Evolutionary conservation across 495 filamentous ascomycete species (phyloP), one percentile per base, ranked within the genome.

Genomic region (Penicillium cinerascens): DNA sequence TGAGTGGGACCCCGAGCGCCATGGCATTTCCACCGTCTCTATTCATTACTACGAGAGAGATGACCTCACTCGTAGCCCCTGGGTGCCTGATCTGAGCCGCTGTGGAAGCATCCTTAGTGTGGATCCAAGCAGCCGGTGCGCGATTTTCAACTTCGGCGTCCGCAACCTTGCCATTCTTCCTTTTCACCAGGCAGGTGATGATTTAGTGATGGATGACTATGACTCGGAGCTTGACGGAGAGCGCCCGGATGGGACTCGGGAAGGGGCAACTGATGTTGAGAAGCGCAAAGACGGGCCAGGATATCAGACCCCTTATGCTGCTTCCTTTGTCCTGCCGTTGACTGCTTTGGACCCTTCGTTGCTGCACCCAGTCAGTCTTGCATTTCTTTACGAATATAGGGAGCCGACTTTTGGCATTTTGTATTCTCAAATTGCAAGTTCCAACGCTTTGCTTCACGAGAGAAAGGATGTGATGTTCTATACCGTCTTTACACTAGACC

Each of bases 31-130:
- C 23, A 99, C 93, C 13, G 82, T 92, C 50, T 96, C 91, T 23
- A 91, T 99, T 58, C 93, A 99, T 73, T 96, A 92, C 73, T 99
- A 97, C 66, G 93, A 99, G 66, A 83, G 91, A 65, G 92, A 97
- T 62, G 91, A 96, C 60, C 74, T 91, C 53, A 80, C 81, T 50
- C 79, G 82, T 26, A 86, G 78, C 59, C 91, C 85, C 17, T 97
- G 85, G 87, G 79, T 81, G 27, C 81, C 83, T 20, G 83, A 86
- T 40, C 64, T 91, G 51, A 81, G 80, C 60, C 75, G 81, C 42
- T 86, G 82, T 70, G 78, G 81, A 60, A 95, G 86, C 62, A 86
- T 88, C 50, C 77, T 99, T 56, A 86, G 84, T 13, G 89, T 89
- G 47, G 93, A 99, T 65, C 92, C 93, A 20, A 87, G 87, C 55